Percentiles rank a stretch among this genome's conserved stretches.
These are phyloP conservation scores for Leccinum subtestaceum DNA, from an alignment of 768 basidiomycete species.

Conservation along the genomic window DNA sequence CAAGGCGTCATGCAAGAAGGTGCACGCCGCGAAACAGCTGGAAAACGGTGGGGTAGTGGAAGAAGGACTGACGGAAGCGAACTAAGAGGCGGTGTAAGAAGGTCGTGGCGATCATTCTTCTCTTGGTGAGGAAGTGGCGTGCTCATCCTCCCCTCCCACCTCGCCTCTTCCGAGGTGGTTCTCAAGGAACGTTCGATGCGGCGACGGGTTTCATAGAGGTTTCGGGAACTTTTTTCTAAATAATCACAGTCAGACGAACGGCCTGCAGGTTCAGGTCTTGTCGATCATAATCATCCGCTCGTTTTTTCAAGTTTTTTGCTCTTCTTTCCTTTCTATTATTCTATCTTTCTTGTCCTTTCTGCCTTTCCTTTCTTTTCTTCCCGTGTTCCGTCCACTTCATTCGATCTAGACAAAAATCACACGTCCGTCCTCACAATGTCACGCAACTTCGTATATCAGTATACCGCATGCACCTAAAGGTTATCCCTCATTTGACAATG, in stretches of 20 bases:
- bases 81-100: slow-evolving; percentile 14
- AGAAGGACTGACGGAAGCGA: slow-evolving; percentile 17
- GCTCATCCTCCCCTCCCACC: slow-evolving; percentile 4
- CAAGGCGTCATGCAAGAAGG: slow-evolving; percentile 27
- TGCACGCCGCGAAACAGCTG: slow-evolving; percentile 17
- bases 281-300: not conserved
- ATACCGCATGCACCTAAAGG: not conserved
- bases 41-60: slow-evolving; percentile 1
- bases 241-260: not conserved
- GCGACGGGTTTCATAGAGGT: not conserved
- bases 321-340: not conserved
- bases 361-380: not conserved
- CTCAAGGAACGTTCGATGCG: not conserved
- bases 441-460: not conserved
- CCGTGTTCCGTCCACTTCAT: not conserved
- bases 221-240: not conserved
- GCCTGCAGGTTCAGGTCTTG: not conserved
- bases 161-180: not conserved
- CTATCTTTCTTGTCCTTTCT: not conserved
- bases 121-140: slow-evolving; percentile 22
- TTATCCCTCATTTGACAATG: not conserved
- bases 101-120: slow-evolving; percentile 1
- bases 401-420: not conserved
- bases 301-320: not conserved
- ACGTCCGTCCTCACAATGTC: not conserved